These are phyloP conservation scores for Heterobasidion parviporum DNA, from an alignment of 1,284 basidiomycete genomes.

Conservation along the genomic window DNA sequence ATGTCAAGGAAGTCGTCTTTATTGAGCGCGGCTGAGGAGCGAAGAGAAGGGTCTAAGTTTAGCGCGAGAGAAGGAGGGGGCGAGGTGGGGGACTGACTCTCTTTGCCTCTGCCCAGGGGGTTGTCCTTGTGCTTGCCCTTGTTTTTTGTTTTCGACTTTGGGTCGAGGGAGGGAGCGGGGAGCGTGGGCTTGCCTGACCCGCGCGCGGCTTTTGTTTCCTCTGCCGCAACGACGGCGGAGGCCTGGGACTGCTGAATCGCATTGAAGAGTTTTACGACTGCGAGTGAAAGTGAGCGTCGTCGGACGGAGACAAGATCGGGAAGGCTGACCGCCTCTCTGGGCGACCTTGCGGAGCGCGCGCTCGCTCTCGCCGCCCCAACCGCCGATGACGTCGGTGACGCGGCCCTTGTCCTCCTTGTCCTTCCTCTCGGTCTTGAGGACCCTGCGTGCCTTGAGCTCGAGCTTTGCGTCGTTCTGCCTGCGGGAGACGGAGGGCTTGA, in stretches of 20 bases:
- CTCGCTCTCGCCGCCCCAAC: slow-evolving; percentile 77
- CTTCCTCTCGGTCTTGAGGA: slow-evolving; percentile 61
- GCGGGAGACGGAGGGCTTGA: slow-evolving; percentile 63
- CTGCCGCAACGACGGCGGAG: slow-evolving; percentile 38
- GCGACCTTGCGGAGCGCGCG: slow-evolving; percentile 71
- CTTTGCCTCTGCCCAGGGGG: slow-evolving; percentile 42
- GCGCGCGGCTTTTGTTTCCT: slow-evolving; percentile 48
- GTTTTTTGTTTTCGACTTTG: slow-evolving; percentile 34
- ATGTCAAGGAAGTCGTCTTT: slow-evolving; percentile 72
- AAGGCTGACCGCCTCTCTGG: slow-evolving; percentile 63
- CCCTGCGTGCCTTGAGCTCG: slow-evolving; percentile 60
- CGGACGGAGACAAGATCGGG: slow-evolving; percentile 1
- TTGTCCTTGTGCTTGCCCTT: slow-evolving; percentile 49
- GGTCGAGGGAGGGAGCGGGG: slow-evolving; percentile 49
- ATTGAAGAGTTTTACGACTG: slow-evolving; percentile 79
- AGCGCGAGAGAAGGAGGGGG: not conserved
- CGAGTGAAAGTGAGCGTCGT: not conserved
- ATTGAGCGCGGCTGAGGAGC: slow-evolving; percentile 38
- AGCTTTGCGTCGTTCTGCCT: slow-evolving; percentile 67
- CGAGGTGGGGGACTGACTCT: slow-evolving; percentile 34
- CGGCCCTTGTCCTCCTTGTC: slow-evolving; percentile 69
- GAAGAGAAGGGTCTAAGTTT: not conserved
- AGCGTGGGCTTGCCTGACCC: slow-evolving; percentile 69
- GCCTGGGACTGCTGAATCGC: slow-evolving; percentile 72
- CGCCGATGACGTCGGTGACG: slow-evolving; percentile 70